Evolutionary conservation across 345 rosid species (phyloP), one percentile per base, ranked within the genome.

Genomic region (Lumnitzera littorea): DNA sequence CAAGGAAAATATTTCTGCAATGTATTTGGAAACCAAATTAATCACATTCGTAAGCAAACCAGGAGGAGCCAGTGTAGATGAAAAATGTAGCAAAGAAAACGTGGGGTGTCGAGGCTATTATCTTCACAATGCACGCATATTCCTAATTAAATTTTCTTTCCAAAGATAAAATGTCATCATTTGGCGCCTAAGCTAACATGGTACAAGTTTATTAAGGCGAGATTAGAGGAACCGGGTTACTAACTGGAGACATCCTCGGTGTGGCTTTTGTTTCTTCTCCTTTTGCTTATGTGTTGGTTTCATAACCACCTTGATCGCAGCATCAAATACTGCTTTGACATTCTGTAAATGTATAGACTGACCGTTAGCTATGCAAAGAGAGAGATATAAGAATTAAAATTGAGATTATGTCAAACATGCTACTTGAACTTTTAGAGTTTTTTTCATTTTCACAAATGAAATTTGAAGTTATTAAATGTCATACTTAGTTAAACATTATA

Each of bases 301-400:
- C 69, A 94, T 81, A 24, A 94, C 99, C 57, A 85, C 95, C 72
- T 69, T 87, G 72, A 94, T 94, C n/a, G 99, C 96, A 5, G 89
- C 87, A 77, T 94, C 99, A 73, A 94, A 94, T 60, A 90, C 91
- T 63, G 95, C 91, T 78, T 94, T 94, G 65, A 88, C 96, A 70
- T 94, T 90, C 99, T 94, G 80, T 72, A 80, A 64, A 17, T 14
- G 25, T 15, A 13, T 49, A 36, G 7, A 27, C 31, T 27, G 31
- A 1, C 31, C 1, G 5, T 27, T 27, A 27, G 4, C 31, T 27
- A 27, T 2, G 31, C 31, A 27, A 5, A 27, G 31, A 27, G 31
- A 27, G 20, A 20, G 20, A 20, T 20, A n/a, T 20, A 20, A 20
- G 20, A 20, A 20, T 20, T 20, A 20, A 20, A 20, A 20, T 20